Base-by-base conservation (phyloP, 2,329 filamentous ascomycete species). In the Acrodontium crateriforme region DNA sequence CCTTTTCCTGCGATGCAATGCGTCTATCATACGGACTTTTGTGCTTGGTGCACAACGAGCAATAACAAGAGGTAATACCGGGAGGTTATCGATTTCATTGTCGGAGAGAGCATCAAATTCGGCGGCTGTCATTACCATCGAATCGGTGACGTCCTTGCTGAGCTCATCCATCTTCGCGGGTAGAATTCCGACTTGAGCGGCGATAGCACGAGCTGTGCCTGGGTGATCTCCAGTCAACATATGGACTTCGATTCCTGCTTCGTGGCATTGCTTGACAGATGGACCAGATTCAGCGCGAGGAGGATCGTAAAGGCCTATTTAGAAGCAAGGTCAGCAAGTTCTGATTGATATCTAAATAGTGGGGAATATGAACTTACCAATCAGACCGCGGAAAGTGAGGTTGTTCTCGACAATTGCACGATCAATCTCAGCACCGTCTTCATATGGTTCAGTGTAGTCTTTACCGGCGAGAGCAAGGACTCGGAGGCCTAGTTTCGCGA, bases 1-100 rank as follows among this genome's bases (percentile, higher is more conserved):
- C 12, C 69, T 68, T 13, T 69, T 66, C 21, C 82, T 75, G 10
- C 83, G 72, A 39, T 85, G 79, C 10, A 92, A 68, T 5, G 83
- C 82, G 41, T 85, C 80, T 28, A 92, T 85, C 82, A 92, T 91
- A 34, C 81, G 74, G 4, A 83, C 82, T 57, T 92, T 92, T 20
- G 83, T 91, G 34, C 79, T 72, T 0, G 84, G 83, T 1, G 80
- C 78, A 49, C 82, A 91, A 19, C 83, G 75, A 19, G 83, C 82
- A 35, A 91, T 76, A 6, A 91, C 83, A 1, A 87, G 62, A 2
- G 82, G 82, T 2, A 91, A 60, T 21, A 82, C 71, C 4, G 77
- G 74, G 10, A 91, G 60, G 1, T 65, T 62, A 39, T 81, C 82
- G 30, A 91, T 79, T 50, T 89, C 70, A 0, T 63, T 22, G 5